A percentile compares a stretch with the other conserved stretches of the same genome.
These are phyloP conservation scores for Trametopsis cervina DNA, from an alignment of 768 basidiomycete genomes.

Conservation along the genomic window DNA sequence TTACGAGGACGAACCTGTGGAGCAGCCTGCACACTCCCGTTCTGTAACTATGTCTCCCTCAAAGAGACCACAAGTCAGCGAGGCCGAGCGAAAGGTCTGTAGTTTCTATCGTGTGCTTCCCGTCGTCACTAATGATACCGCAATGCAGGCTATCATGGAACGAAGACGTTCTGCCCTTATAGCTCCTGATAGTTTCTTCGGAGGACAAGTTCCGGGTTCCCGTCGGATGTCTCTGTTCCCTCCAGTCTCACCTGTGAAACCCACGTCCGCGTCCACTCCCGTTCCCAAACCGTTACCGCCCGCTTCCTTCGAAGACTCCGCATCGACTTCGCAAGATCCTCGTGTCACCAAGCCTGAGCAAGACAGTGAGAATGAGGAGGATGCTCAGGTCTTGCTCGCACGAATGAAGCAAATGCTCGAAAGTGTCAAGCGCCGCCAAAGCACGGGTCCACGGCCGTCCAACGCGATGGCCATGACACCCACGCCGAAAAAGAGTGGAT, in stretches of 20 bases:
- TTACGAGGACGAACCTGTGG: slow-evolving; percentile 1
- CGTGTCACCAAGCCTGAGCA: slow-evolving; percentile 5
- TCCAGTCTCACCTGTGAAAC: slow-evolving; percentile 14
- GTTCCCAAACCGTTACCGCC: background rate
- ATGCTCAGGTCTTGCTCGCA: slow-evolving; percentile 28
- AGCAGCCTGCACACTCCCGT: background rate
- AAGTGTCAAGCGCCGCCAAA: slow-evolving; percentile 29
- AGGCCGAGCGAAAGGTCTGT: slow-evolving; percentile 42
- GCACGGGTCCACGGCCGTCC: slow-evolving; percentile 18
- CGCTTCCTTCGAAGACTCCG: background rate
- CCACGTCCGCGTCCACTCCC: slow-evolving; percentile 13
- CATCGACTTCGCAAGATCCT: background rate
- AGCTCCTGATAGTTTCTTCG: slow-evolving; percentile 41
- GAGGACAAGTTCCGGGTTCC: slow-evolving; percentile 47
- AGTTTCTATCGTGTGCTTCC: background rate
- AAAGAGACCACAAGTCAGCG: slow-evolving; percentile 27
- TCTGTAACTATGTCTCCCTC: slow-evolving; percentile 5
- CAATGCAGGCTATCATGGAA: slow-evolving; percentile 48
- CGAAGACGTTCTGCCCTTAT: slow-evolving; percentile 52
- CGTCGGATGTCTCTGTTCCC: slow-evolving; percentile 26
- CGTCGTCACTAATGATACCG: background rate
- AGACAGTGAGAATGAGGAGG: slow-evolving; percentile 25
- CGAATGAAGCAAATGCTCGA: slow-evolving; percentile 32
- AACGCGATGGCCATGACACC: slow-evolving; percentile 7
- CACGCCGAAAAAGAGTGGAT: slow-evolving; percentile 18